Base-by-base conservation (phyloP, 1,284 basidiomycete species). In the Melampsora americana region DNA sequence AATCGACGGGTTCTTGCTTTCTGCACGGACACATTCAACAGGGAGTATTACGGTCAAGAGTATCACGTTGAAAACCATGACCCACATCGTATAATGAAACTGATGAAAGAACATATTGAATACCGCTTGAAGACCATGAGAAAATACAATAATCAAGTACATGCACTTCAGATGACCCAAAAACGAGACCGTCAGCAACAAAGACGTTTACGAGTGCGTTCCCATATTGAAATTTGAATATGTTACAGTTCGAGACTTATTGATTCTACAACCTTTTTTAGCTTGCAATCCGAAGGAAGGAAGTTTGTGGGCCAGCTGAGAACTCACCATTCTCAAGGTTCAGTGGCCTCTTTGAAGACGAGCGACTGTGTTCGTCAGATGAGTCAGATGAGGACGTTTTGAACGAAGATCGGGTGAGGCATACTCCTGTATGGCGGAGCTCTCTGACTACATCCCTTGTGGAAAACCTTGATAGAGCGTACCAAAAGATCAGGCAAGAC, bases 291-390 rank as follows among this genome's bases (percentile, higher is more conserved):
- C 32, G 66, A 35, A 48, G 48, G 11, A 5, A 18, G 18, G 14
- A 68, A 5, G 59, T 53, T 18, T 42, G 39, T 12, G 39, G 12
- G 39, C 39, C 12, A 9, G 39, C 6, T 42, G 39, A 42, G 6
- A 42, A 11, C 39, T 42, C 39, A 42, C 39, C 39, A 42, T 42
- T 42, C 12, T 18, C 46, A 23, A 7, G 26, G 0, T 67, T 32
- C 39, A 4, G 12, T 1, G 14, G 18, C 30, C 66, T 67, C 46
- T 67, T 67, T 67, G 23, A 26, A 53, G 66, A 67, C 30, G 26
- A 28, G 5, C 66, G 66, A 32, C 66, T 67, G n/a, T 67, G 66
- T 53, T 67, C 66, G 12, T 67, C 66, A 5, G 46, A 67, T 50
- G 66, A 67, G 53, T 68, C 66, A 6, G 20, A 5, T 1, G 11